Evolutionary conservation across 2,329 filamentous ascomycete genomes (phyloP), one percentile per base, ranked within the genome.

Genomic region (Lachnellula arida): DNA sequence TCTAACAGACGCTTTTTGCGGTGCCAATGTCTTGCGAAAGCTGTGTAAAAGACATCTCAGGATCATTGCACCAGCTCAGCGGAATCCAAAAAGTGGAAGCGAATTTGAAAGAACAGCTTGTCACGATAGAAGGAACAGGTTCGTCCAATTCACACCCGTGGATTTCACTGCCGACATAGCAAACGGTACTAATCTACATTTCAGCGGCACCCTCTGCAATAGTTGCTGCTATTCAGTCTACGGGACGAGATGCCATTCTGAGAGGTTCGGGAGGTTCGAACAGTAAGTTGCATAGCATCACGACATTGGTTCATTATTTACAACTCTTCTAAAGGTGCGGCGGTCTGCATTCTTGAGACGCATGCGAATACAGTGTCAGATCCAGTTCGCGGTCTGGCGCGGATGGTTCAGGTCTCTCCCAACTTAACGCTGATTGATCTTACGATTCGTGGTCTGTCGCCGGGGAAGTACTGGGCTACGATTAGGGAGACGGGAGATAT

Each of bases 301-400:
- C 53, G 43, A 51, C 32, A 53, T 48, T 46, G 47, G 51, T 48
- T 46, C 42, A 23, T 8, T n/a, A 42, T 51, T 58, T 50, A 40
- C 37, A 57, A 50, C 40, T 35, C 34, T 35, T 48, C 48, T 46
- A 54, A 60, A 81, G 88, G 84, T 70, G 89, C 91, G 32, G 91
- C 93, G 46, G 94, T 99, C 44, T 96, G 92, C 74, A 97, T 99
- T 68, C 84, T 99, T 58, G 94, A 99, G 77, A 95, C 91, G 55
- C 85, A 90, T 68, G 81, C 85, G 46, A 75, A 73, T 39, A 72
- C 73, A 55, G 80, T 85, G 54, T 71, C 76, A 62, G 81, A 87
- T 67, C 79, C 88, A 65, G 91, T 99, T 51, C 84, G 89, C 63
- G 94, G 94, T 28, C 77, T 99, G 42, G 91, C 89, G 59, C 85